Percentiles rank a stretch among this genome's conserved stretches.
Evolutionary conservation across 305 asterid genomes (phyloP).

Genomic region (Rubia balearica): DNA sequence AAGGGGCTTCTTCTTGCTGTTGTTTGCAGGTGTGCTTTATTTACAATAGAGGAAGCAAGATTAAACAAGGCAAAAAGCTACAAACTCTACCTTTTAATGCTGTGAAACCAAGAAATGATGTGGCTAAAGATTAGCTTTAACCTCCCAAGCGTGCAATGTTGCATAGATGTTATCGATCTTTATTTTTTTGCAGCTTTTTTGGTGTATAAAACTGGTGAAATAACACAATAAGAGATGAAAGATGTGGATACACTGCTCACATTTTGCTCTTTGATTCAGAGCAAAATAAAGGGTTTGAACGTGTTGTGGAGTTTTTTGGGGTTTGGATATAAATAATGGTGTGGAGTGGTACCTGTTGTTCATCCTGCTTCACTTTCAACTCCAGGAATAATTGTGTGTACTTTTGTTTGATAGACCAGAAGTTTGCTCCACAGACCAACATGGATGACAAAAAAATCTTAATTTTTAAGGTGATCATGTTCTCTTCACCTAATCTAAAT

Average conservation of each 20-base stretch:
- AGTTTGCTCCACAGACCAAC: neutral
- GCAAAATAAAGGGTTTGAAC: neutral
- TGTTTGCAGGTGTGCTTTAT: slow-evolving; percentile 3
- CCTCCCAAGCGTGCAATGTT: slow-evolving; percentile 23
- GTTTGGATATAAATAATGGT: neutral
- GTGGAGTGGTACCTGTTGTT: neutral
- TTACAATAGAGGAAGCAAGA: neutral
- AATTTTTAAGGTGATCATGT: too few species aligned
- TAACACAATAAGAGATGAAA: neutral
- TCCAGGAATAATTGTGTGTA: neutral
- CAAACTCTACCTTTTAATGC: slow-evolving; percentile 19
- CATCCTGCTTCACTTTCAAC: neutral
- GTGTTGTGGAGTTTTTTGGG: neutral
- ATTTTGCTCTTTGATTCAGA: neutral
- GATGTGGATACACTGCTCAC: neutral
- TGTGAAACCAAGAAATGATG: neutral
- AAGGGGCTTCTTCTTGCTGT: slow-evolving; percentile 3
- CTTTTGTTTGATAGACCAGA: slow-evolving; percentile 1
- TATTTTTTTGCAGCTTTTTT: slow-evolving; percentile 17
- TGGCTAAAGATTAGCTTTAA: slow-evolving; percentile 20
- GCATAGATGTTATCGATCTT: slow-evolving; percentile 6
- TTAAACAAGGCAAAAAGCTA: slow-evolving; percentile 3
- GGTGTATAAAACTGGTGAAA: neutral
- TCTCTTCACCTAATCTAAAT: too few species aligned
- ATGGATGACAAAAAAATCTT: neutral